A percentile compares a stretch with the other conserved stretches of the same genome.
Conservation (phyloP, 768 basidiomycete genomes). For the Favolaschia claudopus region DNA sequence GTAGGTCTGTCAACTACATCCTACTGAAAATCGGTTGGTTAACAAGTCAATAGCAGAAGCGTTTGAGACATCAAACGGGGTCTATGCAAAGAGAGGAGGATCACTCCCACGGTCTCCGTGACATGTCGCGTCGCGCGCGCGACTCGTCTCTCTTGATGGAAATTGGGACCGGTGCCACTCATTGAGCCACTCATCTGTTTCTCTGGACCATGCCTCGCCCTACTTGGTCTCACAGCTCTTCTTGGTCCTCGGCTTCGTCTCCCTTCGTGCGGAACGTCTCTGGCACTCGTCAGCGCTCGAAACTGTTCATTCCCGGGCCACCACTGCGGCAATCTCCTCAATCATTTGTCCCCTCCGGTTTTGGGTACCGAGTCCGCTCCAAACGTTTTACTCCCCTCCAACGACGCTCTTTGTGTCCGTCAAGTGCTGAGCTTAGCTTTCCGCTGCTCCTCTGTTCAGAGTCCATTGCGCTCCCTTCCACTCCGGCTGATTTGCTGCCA, state of each 20-base stretch:
- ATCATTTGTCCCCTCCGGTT: not conserved
- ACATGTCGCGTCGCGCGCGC: too few species aligned
- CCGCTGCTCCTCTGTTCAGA: not conserved
- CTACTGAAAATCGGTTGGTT: too few species aligned
- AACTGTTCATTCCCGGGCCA: not conserved
- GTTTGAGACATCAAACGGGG: too few species aligned
- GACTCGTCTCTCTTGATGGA: not conserved
- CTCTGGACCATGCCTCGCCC: slow-evolving; percentile 1
- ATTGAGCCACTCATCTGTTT: not conserved
- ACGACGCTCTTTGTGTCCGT: not conserved
- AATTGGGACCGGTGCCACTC: not conserved
- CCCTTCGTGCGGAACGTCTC: not conserved
- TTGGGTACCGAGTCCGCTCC: not conserved
- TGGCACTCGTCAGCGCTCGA: not conserved
- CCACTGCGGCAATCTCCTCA: not conserved
- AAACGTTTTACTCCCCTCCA: not conserved
- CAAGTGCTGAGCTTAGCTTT: slow-evolving; percentile 1
- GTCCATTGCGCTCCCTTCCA: not conserved
- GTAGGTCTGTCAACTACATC: too few species aligned
- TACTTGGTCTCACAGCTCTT: not conserved
- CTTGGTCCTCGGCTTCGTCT: not conserved
- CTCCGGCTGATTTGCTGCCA: not conserved
- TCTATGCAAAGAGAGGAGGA: too few species aligned
- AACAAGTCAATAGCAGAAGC: too few species aligned
- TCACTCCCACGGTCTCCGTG: too few species aligned